phyloP scores from a whole-genome alignment of 192 early-diverging fungal species.

The Allomyces javanicus region DNA sequence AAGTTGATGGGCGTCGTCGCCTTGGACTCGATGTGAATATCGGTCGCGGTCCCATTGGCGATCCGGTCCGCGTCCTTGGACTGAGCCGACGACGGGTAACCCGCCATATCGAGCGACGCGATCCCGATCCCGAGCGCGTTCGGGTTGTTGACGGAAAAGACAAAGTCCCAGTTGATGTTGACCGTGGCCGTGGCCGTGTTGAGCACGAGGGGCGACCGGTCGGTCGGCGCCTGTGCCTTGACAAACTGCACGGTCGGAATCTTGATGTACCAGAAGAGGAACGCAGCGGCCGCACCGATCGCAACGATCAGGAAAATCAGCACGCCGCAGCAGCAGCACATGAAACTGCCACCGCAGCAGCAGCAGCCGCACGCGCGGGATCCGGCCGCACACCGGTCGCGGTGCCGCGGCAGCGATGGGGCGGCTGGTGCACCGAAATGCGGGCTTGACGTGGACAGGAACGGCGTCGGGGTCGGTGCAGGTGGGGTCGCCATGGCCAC shows the following conservation, averaged over 20 bases:
- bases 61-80: not conserved
- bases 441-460: no score
- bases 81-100: not conserved
- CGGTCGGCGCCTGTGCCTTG: not conserved
- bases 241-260: not conserved
- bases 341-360: no score
- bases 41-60: not conserved
- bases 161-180: not conserved
- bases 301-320: not conserved
- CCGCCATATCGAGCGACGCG: not conserved
- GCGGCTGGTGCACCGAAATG: no score
- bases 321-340: not conserved
- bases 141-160: not conserved
- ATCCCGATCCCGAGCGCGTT: not conserved
- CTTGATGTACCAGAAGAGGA: not conserved
- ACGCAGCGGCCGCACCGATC: not conserved
- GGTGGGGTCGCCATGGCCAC: no score
- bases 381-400: no score
- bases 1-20: not conserved
- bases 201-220: not conserved
- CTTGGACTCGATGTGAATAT: not conserved
- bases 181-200: not conserved
- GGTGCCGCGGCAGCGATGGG: no score
- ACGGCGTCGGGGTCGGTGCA: no score
- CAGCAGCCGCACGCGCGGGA: no score